Evolutionary conservation across 257 asterid genomes (phyloP).

Genomic region (Nicotiana paniculata): DNA sequence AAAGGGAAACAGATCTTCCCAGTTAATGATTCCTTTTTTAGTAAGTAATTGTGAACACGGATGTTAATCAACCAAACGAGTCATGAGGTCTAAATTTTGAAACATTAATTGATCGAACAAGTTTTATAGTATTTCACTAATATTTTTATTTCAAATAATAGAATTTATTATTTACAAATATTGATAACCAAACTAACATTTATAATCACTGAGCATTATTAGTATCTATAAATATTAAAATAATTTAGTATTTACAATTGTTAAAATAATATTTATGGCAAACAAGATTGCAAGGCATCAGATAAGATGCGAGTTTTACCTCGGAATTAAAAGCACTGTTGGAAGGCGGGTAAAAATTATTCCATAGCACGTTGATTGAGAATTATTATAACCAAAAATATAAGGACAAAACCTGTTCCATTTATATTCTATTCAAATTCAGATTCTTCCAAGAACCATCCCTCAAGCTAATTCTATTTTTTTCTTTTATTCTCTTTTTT

Average conservation of each 20-base stretch:
- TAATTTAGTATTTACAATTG: too few relatives aligned
- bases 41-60: too few relatives aligned
- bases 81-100: too few relatives aligned
- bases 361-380: background rate
- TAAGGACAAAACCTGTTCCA: background rate
- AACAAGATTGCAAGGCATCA: background rate
- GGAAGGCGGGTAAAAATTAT: background rate
- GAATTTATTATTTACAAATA: background rate
- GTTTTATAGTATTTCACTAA: too few relatives aligned
- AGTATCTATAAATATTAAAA: too few relatives aligned
- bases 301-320: background rate
- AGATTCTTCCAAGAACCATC: background rate
- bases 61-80: too few relatives aligned
- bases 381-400: background rate
- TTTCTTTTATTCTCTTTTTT: too few relatives aligned
- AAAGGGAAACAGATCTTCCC: too few relatives aligned
- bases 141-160: too few relatives aligned
- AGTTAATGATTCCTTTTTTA: too few relatives aligned
- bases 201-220: too few relatives aligned
- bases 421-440: background rate
- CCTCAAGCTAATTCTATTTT: background rate
- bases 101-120: too few relatives aligned
- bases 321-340: background rate
- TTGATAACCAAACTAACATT: background rate
- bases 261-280: background rate